Evolutionary conservation across 2,329 filamentous ascomycete species (phyloP), one percentile per base, ranked within the genome.

Genomic region (Aphanoascus verrucosus): DNA sequence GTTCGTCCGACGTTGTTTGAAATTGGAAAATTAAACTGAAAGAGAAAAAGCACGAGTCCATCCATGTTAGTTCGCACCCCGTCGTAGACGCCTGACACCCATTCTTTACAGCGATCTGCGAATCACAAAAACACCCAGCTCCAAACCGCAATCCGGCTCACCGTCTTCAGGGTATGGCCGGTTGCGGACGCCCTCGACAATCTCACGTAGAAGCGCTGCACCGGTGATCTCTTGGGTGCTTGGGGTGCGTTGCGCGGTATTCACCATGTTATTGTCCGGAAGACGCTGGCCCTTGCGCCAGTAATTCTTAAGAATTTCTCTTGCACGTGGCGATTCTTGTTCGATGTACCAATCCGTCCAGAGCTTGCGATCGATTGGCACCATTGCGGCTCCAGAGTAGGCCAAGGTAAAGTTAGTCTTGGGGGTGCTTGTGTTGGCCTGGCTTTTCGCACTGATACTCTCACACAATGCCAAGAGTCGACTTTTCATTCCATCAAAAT

Each of bases 291-390:
- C 64, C 20, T 68, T 72, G 50, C 69, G 64, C 66, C 69, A 73
- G 56, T 74, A 71, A 17, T 67, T 52, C 37, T 63, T 67, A 49
- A 75, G 63, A 4, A 76, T 69, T 31, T 77, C 75, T 55, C 78
- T 74, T 49, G 83, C 76, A 12, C 80, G 73, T 9, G 75, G 70
- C 60, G 80, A 80, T 62, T 84, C 81, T 61, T 84, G 81, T 61
- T 81, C 79, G 44, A 80, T 75, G 72, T 78, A 84, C 81, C 80
- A 83, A 53, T 82, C 77, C 32, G 75, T 73, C 81, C 81, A 84
- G 1, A 76, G 71, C 17, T 72, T 68, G 28, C 78, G 71, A 49
- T 76, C 73, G 2, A 83, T 66, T 1, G 68, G 59, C 14, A 79
- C 73, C 52, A 73, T 71, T 38, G 79, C 72, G 55, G 72, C 76